These are phyloP conservation scores for Aspergillus texensis DNA, from an alignment of 2,329 filamentous ascomycete species.

Conservation along the genomic window DNA sequence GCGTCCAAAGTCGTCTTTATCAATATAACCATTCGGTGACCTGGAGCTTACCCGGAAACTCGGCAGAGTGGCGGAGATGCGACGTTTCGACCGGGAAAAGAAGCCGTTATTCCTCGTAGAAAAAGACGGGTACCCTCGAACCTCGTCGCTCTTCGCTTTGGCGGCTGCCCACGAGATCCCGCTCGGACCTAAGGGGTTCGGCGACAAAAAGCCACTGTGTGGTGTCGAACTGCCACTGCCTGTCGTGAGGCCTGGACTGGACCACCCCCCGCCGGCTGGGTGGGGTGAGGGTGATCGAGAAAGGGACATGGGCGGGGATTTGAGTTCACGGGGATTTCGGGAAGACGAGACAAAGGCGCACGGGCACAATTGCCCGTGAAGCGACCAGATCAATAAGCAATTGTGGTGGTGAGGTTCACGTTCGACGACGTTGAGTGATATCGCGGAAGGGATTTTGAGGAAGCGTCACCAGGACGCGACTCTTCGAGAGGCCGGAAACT, in stretches of 20 bases:
- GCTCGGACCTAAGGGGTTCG: slow-evolving; percentile 26
- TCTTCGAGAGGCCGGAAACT: slow-evolving; percentile 7
- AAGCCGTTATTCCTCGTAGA: slow-evolving; percentile 82
- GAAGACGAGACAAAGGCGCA: background rate
- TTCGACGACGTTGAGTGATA: background rate
- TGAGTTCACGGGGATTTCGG: slow-evolving; percentile 53
- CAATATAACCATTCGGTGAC: slow-evolving; percentile 51
- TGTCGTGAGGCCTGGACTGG: slow-evolving; percentile 76
- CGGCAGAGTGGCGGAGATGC: slow-evolving; percentile 77
- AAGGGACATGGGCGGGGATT: slow-evolving; percentile 69
- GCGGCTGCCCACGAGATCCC: slow-evolving; percentile 79
- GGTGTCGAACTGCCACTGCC: slow-evolving; percentile 73
- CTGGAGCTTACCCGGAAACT: slow-evolving; percentile 60
- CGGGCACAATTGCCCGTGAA: background rate
- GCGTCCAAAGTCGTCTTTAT: slow-evolving; percentile 72
- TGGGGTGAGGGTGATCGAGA: slow-evolving; percentile 86
- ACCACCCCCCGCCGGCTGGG: slow-evolving; percentile 78
- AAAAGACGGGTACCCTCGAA: slow-evolving; percentile 76
- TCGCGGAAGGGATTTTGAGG: background rate
- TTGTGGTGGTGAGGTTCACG: background rate
- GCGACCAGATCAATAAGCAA: background rate
- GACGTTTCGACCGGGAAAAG: slow-evolving; percentile 81
- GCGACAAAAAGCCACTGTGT: slow-evolving; percentile 43
- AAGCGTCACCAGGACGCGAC: slow-evolving; percentile 11
- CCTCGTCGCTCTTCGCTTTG: slow-evolving; percentile 73